phyloP scores from a whole-genome alignment of 352 stramenopile genomes.

The Phytophthora cajani region DNA sequence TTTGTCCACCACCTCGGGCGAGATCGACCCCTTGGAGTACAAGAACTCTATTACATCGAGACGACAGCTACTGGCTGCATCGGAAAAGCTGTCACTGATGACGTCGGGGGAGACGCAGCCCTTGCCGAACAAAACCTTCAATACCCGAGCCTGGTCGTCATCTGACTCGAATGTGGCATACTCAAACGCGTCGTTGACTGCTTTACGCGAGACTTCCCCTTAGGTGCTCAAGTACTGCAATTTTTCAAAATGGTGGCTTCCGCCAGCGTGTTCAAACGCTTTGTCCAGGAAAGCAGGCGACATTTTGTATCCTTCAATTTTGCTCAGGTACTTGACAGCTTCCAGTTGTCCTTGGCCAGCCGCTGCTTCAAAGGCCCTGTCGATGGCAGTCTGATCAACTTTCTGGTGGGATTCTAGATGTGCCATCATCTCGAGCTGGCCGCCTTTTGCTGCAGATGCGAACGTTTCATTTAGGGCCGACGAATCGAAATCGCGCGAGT shows the following conservation, averaged over 20 bases:
- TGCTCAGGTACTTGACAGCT: neutral
- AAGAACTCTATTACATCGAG: constrained; percentile 8
- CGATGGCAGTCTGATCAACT: neutral
- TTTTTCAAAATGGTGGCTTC: neutral
- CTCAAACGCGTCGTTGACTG: neutral
- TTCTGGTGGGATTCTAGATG: constrained; percentile 1
- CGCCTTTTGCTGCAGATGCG: neutral
- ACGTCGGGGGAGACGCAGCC: neutral
- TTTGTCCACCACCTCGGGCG: too few species aligned
- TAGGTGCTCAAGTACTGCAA: neutral
- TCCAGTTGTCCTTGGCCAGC: neutral
- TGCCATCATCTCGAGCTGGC: constrained; percentile 4
- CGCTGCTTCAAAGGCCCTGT: neutral
- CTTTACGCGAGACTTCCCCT: neutral
- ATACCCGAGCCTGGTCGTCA: neutral
- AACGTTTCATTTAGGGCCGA: neutral
- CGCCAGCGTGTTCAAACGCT: neutral
- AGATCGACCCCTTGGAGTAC: too few species aligned
- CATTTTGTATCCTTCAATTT: neutral
- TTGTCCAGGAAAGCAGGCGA: neutral
- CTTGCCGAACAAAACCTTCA: neutral
- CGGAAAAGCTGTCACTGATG: neutral
- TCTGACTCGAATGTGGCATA: neutral
- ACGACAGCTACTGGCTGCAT: neutral
- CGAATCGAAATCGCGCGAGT: neutral